Evolutionary conservation across 2,329 filamentous ascomycete species (phyloP), one percentile per base, ranked within the genome.

Genomic region (Epichloe festucae): DNA sequence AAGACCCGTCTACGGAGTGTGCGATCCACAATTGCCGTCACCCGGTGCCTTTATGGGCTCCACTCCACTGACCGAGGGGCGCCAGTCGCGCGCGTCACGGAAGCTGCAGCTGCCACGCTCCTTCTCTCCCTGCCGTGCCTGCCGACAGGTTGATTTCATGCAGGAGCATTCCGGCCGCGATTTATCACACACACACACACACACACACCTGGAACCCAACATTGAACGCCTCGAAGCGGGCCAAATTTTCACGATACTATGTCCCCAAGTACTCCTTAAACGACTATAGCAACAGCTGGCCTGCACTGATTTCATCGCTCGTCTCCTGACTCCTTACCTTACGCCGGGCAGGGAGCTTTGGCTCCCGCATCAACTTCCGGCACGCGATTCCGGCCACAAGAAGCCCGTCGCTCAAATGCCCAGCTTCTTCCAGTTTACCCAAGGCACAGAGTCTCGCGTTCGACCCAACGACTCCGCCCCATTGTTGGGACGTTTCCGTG

Each of bases 391-490:
- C 21, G 40, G 40, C 40, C 48, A 31, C 39, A 21, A 7, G n/a
- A 34, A 41, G 12, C 48, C 59, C 38, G 19, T 49, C 44, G 51
- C 38, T 17, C 48, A 45, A 47, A 83, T 84, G 79, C 78, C 81
- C 62, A 73, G 75, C 61, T 81, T 84, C 72, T 84, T 85, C 68
- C 73, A 76, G 63, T 85, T 85, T 67, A 81, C 81, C 56, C 80
- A 81, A 61, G 81, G 81, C 64, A 74, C 70, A 60, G 81, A 84
- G 67, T 75, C 78, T 56, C 74, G 71, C 59, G 68, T 71, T 54
- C 72, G 72, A 48, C 72, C 72, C 53, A 70, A 70, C 58, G 76
- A 82, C 60, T 69, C 77, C 42, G 78, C 80, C 17, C 79, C 81
- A 23, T 67, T 84, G 8, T 75, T 84, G 2, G 81, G 81, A 55